Evolutionary conservation across 2,329 filamentous ascomycete genomes (phyloP), one percentile per base, ranked within the genome.

Genomic region (Microdochium trichocladiopsis): DNA sequence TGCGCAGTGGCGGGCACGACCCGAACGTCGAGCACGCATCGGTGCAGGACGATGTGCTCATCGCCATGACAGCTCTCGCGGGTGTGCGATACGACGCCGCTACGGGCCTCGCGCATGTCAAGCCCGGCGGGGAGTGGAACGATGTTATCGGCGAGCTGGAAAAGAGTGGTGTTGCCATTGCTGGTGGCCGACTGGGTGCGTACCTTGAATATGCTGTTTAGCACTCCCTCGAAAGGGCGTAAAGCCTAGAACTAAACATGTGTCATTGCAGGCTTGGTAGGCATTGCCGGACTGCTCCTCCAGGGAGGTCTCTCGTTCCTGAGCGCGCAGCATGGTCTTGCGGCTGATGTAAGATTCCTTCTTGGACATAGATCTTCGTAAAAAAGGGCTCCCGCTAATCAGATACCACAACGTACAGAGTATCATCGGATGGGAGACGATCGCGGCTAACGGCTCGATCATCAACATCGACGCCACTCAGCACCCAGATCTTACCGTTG

Each of bases 1-100:
- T 68, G 52, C 68, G 69, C 56, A 67, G 66, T 50, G 70, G 69
- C 14, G 69, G 72, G 2, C 71, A 74, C 53, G 61, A 66, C 50
- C 67, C 69, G 0, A 71, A 71, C 51, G 54, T 56, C 6, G 61
- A 65, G 1, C 67, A 67, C 49, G 60, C 68, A 8, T 67, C 60
- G 22, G 57, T 69, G 4, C 49, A 65, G 36, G 67, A 67, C 50
- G 69, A 69, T 45, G 65, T 72, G 1, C 58, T 72, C 21, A 68
- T 72, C 51, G 61, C 65, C 6, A 62, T 66, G 57, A 61, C 61
- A 48, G 61, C 69, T 22, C 54, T 71, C 50, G 57, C 54, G 14
- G 69, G 66, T 23, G 64, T 64, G 14, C 68, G 61, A 16, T 69
- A 69, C 33, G 66, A 69, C 48, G 60, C 59, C 2, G 56, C 52